phyloP scores from a whole-genome alignment of 1,139 yeast species.

The Lodderomyces pseudojiufengensis region DNA sequence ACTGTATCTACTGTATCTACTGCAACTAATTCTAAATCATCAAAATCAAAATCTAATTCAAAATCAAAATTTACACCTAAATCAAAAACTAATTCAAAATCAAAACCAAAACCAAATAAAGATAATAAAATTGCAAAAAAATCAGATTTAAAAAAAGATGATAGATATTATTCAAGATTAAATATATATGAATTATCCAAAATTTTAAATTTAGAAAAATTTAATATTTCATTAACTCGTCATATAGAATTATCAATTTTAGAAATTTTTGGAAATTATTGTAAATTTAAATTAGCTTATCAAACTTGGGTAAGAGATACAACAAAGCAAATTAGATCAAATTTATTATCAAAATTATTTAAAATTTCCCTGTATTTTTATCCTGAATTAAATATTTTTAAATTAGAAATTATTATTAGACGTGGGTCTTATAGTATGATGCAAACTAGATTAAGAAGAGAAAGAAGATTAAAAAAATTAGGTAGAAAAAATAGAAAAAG shows the following conservation, averaged over 20 bases:
- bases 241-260: slow-evolving; percentile 55
- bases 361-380: slow-evolving; percentile 45
- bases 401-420: slow-evolving; percentile 67
- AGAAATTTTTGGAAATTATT: slow-evolving; percentile 50
- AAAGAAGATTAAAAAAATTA: slow-evolving; percentile 39
- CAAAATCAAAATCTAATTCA: too few species aligned
- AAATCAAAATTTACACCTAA: too few species aligned
- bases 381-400: slow-evolving; percentile 45
- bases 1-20: neutral
- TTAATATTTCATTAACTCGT: slow-evolving; percentile 24
- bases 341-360: slow-evolving; percentile 48
- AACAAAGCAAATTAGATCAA: slow-evolving; percentile 45
- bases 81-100: too few species aligned
- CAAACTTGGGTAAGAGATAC: slow-evolving; percentile 84
- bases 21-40: too few species aligned
- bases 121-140: neutral
- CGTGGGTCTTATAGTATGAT: slow-evolving; percentile 76
- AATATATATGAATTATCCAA: slow-evolving; percentile 27
- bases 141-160: slow-evolving; percentile 9
- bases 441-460: slow-evolving; percentile 74
- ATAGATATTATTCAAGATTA: slow-evolving; percentile 25
- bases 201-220: slow-evolving; percentile 22
- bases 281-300: slow-evolving; percentile 68
- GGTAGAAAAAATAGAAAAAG: neutral
- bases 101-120: slow-evolving; percentile 1